These are phyloP conservation scores for Yamadazyma conglobata DNA, from an alignment of 1,139 yeast genomes.

Conservation along the genomic window DNA sequence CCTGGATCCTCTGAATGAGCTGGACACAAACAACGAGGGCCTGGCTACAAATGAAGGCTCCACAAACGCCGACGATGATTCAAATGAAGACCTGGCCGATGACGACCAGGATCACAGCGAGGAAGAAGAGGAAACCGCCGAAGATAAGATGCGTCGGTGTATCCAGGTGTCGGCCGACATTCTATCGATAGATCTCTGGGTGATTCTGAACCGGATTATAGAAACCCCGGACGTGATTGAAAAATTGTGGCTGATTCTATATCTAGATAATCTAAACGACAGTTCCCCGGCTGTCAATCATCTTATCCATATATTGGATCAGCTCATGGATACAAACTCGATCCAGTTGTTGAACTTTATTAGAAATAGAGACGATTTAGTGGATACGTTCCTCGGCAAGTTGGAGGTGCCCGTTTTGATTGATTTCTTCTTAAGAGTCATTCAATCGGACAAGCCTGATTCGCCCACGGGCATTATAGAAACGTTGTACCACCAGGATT, in stretches of 20 bases:
- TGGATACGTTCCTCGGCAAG: slow-evolving; percentile 51
- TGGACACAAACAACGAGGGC: too few relatives aligned
- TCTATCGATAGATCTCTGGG: slow-evolving; percentile 43
- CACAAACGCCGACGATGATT: slow-evolving; percentile 6
- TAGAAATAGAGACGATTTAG: slow-evolving; percentile 48
- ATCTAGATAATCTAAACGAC: slow-evolving; percentile 36
- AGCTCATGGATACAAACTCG: slow-evolving; percentile 45
- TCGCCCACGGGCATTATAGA: slow-evolving; percentile 62
- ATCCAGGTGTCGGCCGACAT: slow-evolving; percentile 44
- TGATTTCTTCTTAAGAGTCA: slow-evolving; percentile 55
- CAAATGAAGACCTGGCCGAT: slow-evolving; percentile 9
- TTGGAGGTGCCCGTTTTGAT: slow-evolving; percentile 56
- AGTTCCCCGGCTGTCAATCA: slow-evolving; percentile 40
- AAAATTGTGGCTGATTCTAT: slow-evolving; percentile 42
- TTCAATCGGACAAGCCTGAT: slow-evolving; percentile 64
- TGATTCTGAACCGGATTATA: slow-evolving; percentile 42
- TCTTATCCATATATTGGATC: slow-evolving; percentile 43
- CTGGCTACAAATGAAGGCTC: slow-evolving; percentile 1
- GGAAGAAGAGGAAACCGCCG: slow-evolving; percentile 26
- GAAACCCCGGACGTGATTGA: slow-evolving; percentile 42
- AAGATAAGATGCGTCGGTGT: slow-evolving; percentile 38
- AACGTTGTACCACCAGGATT: slow-evolving; percentile 45
- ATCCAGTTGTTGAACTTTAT: slow-evolving; percentile 52
- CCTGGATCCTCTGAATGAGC: too few relatives aligned
- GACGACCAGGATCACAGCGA: slow-evolving; percentile 14